These are phyloP conservation scores for Fusarium albosuccineum DNA, from an alignment of 2,329 filamentous ascomycete genomes.

Conservation along the genomic window DNA sequence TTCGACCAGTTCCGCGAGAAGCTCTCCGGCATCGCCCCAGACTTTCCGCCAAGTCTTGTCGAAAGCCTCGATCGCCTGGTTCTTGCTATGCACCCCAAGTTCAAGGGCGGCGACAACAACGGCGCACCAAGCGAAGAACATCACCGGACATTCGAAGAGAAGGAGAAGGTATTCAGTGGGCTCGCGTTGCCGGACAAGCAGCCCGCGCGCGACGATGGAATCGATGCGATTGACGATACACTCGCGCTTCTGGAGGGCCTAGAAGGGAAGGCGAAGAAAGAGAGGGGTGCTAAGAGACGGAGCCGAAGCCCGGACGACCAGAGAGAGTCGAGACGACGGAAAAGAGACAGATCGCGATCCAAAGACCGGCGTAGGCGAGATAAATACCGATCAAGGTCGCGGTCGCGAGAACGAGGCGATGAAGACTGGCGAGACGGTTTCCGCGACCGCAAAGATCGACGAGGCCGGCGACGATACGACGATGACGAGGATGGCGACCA, in stretches of 20 bases:
- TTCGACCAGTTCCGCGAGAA: conserved; percentile 81
- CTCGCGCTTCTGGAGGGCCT: conserved; percentile 91
- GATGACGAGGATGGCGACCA: conserved; percentile 69
- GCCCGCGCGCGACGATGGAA: conserved; percentile 51
- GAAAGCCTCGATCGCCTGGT: conserved; percentile 93
- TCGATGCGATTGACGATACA: conserved; percentile 89
- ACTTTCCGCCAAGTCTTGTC: conserved; percentile 86
- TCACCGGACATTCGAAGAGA: conserved; percentile 71
- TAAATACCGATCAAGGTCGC: conserved; percentile 53
- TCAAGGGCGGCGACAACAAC: conserved; percentile 72
- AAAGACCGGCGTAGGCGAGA: conserved; percentile 55
- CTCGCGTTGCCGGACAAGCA: conserved; percentile 87
- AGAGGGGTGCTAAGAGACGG: conserved; percentile 65
- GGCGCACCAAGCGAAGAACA: conserved; percentile 55
- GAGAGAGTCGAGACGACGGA: conserved; percentile 57
- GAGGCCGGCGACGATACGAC: conserved; percentile 56
- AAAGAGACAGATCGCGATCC: conserved; percentile 57
- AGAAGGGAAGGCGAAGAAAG: conserved; percentile 73
- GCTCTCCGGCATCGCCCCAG: conserved; percentile 82
- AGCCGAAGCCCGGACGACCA: conserved; percentile 69
- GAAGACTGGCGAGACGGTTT: conserved; percentile 61
- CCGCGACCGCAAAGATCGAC: conserved; percentile 49
- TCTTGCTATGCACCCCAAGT: conserved; percentile 89
- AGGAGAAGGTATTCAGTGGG: conserved; percentile 90
- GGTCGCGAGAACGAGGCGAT: conserved; percentile 56